Evolutionary conservation across 495 filamentous ascomycete genomes (phyloP), one percentile per base, ranked within the genome.

Genomic region (Lophiostoma macrostomum): DNA sequence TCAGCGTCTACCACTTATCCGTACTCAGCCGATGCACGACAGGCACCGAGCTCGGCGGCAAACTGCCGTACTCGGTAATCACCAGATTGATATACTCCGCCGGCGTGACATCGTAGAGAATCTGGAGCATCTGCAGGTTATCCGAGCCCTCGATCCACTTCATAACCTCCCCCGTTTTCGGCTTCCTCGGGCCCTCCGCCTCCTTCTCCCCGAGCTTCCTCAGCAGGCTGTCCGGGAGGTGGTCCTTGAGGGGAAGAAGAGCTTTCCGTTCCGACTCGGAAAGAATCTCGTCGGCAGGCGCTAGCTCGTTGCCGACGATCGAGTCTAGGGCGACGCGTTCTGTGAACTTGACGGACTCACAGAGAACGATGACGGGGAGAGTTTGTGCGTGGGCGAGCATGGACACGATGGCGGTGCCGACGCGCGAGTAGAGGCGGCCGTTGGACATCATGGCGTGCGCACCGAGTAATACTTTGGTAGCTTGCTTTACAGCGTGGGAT

Each of bases 21-120:
- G 61, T 69, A 55, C 67, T 76, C 61, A 80, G 62, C n/a, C 79
- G 63, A 65, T 80, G 73, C 23, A 82, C 70, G 13, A 77, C 76
- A 23, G 84, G 76, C 14, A 96, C 90, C 11, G 88, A 88, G 55
- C 85, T 90, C 1, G 91, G 89, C 25, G 91, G 87, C 57, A 95
- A 76, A 53, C 79, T 86, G 30, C 91, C 93, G 74, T 89, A 84
- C 71, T 98, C 93, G 2, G 90, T 96, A 20, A 97, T 80, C 20
- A 97, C 84, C 72, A 90, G 86, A 27, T 87, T 82, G 39, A 97
- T 83, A 56, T 87, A 91, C 52, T 88, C 84, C 4, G 86, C 87
- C n/a, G 87, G 89, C 10, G 93, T 97, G 31, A 91, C 88, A 71
- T 98, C 93, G 60, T 90, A 96, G 77, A 96, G 80, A 55, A 95